phyloP scores from a whole-genome alignment of 1,284 basidiomycete species.

The Boletus mariae region DNA sequence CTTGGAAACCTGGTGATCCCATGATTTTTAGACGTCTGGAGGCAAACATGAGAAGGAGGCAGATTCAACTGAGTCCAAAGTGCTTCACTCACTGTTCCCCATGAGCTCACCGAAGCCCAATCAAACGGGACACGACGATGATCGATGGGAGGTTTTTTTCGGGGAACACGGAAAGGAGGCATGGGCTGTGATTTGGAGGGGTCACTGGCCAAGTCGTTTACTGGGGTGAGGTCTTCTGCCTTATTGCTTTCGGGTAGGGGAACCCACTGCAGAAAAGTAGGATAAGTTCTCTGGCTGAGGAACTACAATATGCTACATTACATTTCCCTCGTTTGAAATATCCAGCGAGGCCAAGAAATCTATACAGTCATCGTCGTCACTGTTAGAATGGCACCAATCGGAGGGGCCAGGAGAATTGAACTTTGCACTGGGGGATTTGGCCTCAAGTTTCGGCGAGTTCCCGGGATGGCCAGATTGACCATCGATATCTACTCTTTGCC shows the following conservation, averaged over 20 bases:
- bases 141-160: slow-evolving; percentile 18
- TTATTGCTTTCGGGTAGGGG: slow-evolving; percentile 28
- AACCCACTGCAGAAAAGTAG: slow-evolving; percentile 20
- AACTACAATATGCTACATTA: slow-evolving; percentile 8
- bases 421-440: background rate
- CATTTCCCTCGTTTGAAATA: slow-evolving; percentile 31
- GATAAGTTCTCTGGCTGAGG: slow-evolving; percentile 5
- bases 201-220: slow-evolving; percentile 2
- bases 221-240: slow-evolving; percentile 32
- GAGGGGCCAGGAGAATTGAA: slow-evolving; percentile 1
- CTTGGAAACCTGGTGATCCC: slow-evolving; percentile 25
- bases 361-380: slow-evolving; percentile 26
- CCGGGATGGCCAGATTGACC: background rate
- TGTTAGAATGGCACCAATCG: slow-evolving; percentile 3
- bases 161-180: slow-evolving; percentile 12
- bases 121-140: slow-evolving; percentile 15
- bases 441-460: slow-evolving; percentile 8
- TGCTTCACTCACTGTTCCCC: slow-evolving; percentile 21
- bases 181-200: slow-evolving; percentile 1
- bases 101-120: slow-evolving; percentile 13
- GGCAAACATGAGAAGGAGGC: background rate
- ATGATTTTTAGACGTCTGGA: slow-evolving; percentile 15
- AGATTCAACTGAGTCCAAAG: background rate
- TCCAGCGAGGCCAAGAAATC: slow-evolving; percentile 27
- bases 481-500: slow-evolving; percentile 12